Percentiles rank a stretch among this genome's conserved stretches.
These are phyloP conservation scores for Physcomitrellopsis africana DNA, from an alignment of 225 moss, liverwort and hornwort species.

Conservation along the genomic window DNA sequence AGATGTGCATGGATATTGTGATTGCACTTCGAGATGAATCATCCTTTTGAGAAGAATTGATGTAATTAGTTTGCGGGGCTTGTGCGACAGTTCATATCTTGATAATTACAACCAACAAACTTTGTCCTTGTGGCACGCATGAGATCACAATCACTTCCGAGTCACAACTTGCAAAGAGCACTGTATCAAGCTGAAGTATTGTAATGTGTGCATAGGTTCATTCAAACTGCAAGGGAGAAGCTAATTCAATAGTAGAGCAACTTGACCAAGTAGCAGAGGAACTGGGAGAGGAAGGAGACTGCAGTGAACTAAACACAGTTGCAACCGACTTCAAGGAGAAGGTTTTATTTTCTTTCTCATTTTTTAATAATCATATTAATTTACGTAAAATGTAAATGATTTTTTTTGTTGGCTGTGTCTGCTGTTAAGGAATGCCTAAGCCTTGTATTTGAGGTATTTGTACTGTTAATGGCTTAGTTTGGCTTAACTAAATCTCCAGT, in stretches of 20 bases:
- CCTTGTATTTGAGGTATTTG: neutral
- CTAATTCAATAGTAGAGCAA: constrained; percentile 3
- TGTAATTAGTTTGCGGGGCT: neutral
- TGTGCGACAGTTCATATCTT: neutral
- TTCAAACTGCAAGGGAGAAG: constrained; percentile 13
- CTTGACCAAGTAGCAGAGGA: constrained; percentile 15
- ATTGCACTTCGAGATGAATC: neutral
- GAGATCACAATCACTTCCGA: neutral
- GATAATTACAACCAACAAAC: neutral
- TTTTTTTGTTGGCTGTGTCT: constrained; percentile 5
- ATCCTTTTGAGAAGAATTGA: neutral
- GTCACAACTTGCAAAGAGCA: neutral
- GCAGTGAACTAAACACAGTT: constrained; percentile 13
- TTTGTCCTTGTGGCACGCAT: neutral
- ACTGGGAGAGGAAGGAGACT: constrained; percentile 13
- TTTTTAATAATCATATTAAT: too few relatives aligned
- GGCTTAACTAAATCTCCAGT: neutral
- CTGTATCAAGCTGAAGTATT: constrained; percentile 27
- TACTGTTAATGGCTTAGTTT: neutral
- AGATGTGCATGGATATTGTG: neutral
- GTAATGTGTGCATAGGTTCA: constrained; percentile 18
- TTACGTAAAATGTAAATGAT: neutral
- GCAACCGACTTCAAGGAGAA: constrained; percentile 28
- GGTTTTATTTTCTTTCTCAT: constrained; percentile 13
- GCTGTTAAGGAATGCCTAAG: neutral